Conservation (phyloP, 2,329 filamentous ascomycete species). For the Dryadomyces quercus-mongolicae region DNA sequence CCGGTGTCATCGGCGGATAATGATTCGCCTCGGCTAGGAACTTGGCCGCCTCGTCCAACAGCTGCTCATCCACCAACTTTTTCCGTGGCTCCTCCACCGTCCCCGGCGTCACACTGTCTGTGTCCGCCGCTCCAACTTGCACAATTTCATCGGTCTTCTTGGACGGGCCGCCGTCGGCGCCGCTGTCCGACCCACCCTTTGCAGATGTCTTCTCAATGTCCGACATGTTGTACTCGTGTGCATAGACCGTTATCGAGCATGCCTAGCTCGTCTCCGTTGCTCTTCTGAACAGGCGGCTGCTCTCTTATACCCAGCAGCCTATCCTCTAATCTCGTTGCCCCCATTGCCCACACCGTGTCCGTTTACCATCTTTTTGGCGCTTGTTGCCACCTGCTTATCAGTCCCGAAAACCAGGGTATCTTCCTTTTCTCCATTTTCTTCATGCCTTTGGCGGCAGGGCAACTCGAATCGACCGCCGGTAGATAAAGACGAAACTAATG, state of each 20-base stretch:
- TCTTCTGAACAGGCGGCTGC: neutral
- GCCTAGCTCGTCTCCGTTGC: no score
- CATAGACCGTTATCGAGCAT: no score
- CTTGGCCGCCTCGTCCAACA: constrained; percentile 1
- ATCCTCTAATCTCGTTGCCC: constrained; percentile 25
- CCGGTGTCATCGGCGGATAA: constrained; percentile 16
- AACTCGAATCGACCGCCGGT: neutral
- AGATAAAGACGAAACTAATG: neutral
- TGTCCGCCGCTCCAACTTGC: neutral
- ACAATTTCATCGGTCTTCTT: neutral
- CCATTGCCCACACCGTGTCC: neutral
- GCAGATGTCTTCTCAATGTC: neutral
- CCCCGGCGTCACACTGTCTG: neutral
- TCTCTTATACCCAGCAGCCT: constrained; percentile 17
- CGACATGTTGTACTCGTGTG: neutral
- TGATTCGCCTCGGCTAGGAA: neutral
- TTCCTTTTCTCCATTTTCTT: neutral
- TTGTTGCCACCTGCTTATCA: neutral
- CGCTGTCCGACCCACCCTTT: neutral
- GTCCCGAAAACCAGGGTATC: no score
- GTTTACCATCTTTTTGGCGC: neutral
- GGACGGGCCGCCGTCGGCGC: neutral
- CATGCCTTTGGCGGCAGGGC: neutral
- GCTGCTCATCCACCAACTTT: neutral
- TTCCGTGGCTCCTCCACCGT: neutral